Percentiles rank a stretch among this genome's conserved stretches.
Evolutionary conservation across 2,329 filamentous ascomycete species (phyloP).

Genomic region (Stachybotrys chlorohalonatus): DNA sequence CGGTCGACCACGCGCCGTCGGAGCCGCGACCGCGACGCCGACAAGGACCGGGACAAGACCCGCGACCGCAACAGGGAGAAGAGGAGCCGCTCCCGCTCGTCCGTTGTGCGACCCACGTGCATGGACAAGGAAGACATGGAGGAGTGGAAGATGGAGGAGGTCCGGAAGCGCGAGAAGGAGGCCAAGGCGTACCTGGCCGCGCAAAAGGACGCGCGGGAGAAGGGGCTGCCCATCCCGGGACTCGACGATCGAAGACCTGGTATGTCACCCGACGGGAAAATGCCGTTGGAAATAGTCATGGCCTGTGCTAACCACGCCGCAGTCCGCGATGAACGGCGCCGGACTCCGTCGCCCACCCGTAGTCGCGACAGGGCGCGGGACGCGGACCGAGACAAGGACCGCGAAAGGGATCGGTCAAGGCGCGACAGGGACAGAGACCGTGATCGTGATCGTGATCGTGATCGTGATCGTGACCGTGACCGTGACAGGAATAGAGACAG

Average conservation of each 20-base stretch:
- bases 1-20: conserved; percentile 8
- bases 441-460: conserved; percentile 12
- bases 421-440: conserved; percentile 21
- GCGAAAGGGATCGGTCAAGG: conserved; percentile 21
- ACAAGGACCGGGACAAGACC: conserved; percentile 12
- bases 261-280: conserved; percentile 23
- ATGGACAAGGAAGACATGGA: conserved; percentile 41
- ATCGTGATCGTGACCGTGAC: conserved; percentile 19
- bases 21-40: conserved; percentile 14
- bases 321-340: conserved; percentile 30
- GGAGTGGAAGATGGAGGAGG: conserved; percentile 51
- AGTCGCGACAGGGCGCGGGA: conserved; percentile 16
- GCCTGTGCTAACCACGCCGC: conserved; percentile 17
- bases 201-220: conserved; percentile 50
- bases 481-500: conserved; percentile 31
- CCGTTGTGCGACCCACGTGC: conserved; percentile 24
- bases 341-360: conserved; percentile 25
- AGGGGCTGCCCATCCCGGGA: conserved; percentile 49
- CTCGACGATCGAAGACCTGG: conserved; percentile 42
- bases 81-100: conserved; percentile 34
- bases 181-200: conserved; percentile 56
- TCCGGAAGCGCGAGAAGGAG: conserved; percentile 53
- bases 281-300: background rate
- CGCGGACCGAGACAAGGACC: conserved; percentile 26
- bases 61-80: conserved; percentile 21